Evolutionary conservation across 1,284 basidiomycete species (phyloP).

Genomic region (Rugosomyces carneus): DNA sequence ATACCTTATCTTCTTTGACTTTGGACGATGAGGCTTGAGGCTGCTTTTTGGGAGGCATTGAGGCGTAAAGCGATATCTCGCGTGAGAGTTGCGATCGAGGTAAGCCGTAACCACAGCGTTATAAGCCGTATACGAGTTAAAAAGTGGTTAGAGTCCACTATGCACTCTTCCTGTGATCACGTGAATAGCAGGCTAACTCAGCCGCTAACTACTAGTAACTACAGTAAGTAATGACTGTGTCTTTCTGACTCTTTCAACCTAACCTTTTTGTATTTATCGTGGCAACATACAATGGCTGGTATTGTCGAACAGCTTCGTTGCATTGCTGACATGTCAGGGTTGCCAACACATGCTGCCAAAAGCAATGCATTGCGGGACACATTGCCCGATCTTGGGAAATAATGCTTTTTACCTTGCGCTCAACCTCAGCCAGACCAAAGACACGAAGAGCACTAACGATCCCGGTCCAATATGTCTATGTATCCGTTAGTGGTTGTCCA

Average conservation of each 20-base stretch:
- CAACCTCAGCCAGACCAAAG: too few species aligned
- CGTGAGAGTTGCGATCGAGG: neutral
- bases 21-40: slow-evolving; percentile 47
- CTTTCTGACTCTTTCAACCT: too few species aligned
- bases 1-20: slow-evolving; percentile 66
- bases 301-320: too few species aligned
- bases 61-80: slow-evolving; percentile 1
- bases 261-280: too few species aligned
- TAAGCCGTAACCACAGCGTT: neutral
- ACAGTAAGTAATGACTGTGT: too few species aligned
- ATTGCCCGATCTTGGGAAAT: neutral
- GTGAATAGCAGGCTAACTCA: too few species aligned
- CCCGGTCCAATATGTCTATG: neutral
- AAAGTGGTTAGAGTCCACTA: neutral
- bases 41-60: slow-evolving; percentile 69
- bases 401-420: too few species aligned
- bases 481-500: slow-evolving; percentile 1
- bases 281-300: too few species aligned
- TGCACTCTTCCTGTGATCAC: neutral
- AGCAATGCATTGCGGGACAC: neutral
- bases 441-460: too few species aligned
- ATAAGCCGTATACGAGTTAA: neutral
- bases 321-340: neutral
- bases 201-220: too few species aligned
- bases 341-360: neutral